A percentile compares a stretch with the other conserved stretches of the same genome.
Conservation (phyloP, 108 stramenopile species). For the Nitzschia sp. region DNA sequence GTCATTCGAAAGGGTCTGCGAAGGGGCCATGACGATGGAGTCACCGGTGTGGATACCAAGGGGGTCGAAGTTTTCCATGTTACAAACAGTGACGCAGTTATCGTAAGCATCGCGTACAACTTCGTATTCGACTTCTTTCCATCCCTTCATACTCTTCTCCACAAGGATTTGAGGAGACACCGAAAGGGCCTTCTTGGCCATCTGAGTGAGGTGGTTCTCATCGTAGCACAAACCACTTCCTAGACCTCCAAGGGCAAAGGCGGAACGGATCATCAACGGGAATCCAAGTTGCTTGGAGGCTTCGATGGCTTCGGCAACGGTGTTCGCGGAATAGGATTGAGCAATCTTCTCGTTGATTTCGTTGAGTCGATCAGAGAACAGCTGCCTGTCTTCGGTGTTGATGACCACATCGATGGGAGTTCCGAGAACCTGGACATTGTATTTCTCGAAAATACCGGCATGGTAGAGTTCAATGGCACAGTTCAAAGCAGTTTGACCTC, state of each 20-base stretch:
- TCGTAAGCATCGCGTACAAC: slow-evolving; percentile 86
- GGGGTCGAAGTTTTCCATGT: slow-evolving; percentile 99
- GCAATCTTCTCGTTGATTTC: slow-evolving; percentile 99
- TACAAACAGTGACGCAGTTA: slow-evolving; percentile 98
- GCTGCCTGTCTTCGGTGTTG: slow-evolving; percentile 97
- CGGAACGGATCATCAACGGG: slow-evolving; percentile 97
- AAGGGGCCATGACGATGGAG: slow-evolving; percentile 98
- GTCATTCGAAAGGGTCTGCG: slow-evolving; percentile 94
- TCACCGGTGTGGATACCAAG: slow-evolving; percentile 98
- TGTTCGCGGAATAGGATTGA: slow-evolving; percentile 77
- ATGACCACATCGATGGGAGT: slow-evolving; percentile 94
- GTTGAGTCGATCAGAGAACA: slow-evolving; percentile 89
- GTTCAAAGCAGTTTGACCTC: slow-evolving; percentile 99
- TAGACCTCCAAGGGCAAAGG: slow-evolving; percentile 97
- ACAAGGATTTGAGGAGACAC: slow-evolving; percentile 94
- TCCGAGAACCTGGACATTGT: slow-evolving; percentile 92
- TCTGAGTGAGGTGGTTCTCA: slow-evolving; percentile 79
- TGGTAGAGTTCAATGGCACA: slow-evolving; percentile 92
- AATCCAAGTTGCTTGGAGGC: slow-evolving; percentile 93
- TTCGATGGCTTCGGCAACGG: slow-evolving; percentile 81
- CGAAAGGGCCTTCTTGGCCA: slow-evolving; percentile 89
- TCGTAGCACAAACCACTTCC: slow-evolving; percentile 94
- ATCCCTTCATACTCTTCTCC: slow-evolving; percentile 95
- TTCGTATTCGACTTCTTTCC: slow-evolving; percentile 99
- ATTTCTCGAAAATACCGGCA: slow-evolving; percentile 90